Evolutionary conservation across 805 yeast genomes (phyloP), one percentile per base, ranked within the genome.

Genomic region (Sugiyamaella americana): DNA sequence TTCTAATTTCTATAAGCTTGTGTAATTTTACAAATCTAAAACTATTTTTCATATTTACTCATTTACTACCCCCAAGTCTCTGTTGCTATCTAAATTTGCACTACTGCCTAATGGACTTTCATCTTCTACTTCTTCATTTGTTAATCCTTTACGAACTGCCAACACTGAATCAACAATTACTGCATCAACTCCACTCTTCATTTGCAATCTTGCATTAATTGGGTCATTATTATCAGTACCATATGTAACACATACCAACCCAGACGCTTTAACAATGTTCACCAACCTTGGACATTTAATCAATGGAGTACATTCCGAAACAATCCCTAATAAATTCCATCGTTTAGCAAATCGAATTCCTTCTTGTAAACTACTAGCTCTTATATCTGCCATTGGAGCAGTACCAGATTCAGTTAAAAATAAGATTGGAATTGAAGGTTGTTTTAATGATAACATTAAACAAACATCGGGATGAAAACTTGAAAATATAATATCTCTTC

Each of bases 401-500:
- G 95, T 82, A 5, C 98, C 98, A 1, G 87, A 74, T 61, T 91
- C 98, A 0, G 97, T 89, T 55, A 91, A 72, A 60, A 83, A 91
- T 57, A 91, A 73, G 51, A 91, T 84, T 1, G 98, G 98, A 57
- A 89, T 84, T 0, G 91, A 78, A 22, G 97, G 97, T 66, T 89
- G 98, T 63, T 91, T 91, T 66, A 91, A 69, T 1, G 95, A 84
- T 37, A 91, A 69, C 72, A 88, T 70, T 44, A 86, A 65, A 65
- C 98, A 91, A 26, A 87, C 77, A 62, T 91, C 98, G 0, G 98
- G 98, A 59, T 91, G 95, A 74, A 91, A 91, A 2, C 95, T 85
- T 1, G 96, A 87, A 58, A 91, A 86, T 17, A 91, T 82, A 37
- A 91, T 77, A 62, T 91, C 96, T 55, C 98, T 74, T 5, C 87